Conservation (phyloP, 257 asterid species). For the Craterostigma plantagineum region DNA sequence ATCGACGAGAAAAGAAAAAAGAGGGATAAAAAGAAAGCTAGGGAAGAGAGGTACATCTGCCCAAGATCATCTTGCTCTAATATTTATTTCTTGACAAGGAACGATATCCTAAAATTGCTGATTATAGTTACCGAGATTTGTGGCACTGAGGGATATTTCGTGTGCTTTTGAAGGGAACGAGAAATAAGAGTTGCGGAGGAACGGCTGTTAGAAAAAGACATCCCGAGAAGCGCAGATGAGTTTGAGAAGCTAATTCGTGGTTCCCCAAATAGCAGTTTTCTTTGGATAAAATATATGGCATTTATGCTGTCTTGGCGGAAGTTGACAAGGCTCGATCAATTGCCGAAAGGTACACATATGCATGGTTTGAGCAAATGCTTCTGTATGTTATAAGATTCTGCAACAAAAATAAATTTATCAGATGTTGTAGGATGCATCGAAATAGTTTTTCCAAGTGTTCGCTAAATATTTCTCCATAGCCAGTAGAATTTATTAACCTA, state of each 20-base stretch:
- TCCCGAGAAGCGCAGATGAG: slow-evolving; percentile 69
- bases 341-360: slow-evolving; percentile 62
- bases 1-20: slow-evolving; percentile 37
- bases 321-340: slow-evolving; percentile 77
- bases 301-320: slow-evolving; percentile 72
- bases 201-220: slow-evolving; percentile 59
- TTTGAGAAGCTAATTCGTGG: slow-evolving; percentile 69
- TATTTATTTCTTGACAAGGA: too few relatives aligned
- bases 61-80: too few relatives aligned
- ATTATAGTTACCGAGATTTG: too few relatives aligned
- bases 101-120: too few relatives aligned
- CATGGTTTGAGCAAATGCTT: not conserved
- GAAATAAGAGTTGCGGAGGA: slow-evolving; percentile 91
- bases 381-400: too few relatives aligned
- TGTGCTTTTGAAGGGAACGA: slow-evolving; percentile 31
- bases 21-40: slow-evolving; percentile 43
- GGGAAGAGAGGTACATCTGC: slow-evolving; percentile 44
- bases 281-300: slow-evolving; percentile 91
- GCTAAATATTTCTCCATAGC: too few relatives aligned
- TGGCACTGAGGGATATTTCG: too few relatives aligned
- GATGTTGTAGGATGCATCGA: too few relatives aligned
- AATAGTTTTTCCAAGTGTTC: too few relatives aligned
- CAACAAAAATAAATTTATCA: too few relatives aligned
- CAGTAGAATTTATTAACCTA: too few relatives aligned
- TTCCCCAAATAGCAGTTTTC: slow-evolving; percentile 80